These are phyloP conservation scores for Lepidium aucheri DNA, from an alignment of 345 rosid species.

Conservation along the genomic window DNA sequence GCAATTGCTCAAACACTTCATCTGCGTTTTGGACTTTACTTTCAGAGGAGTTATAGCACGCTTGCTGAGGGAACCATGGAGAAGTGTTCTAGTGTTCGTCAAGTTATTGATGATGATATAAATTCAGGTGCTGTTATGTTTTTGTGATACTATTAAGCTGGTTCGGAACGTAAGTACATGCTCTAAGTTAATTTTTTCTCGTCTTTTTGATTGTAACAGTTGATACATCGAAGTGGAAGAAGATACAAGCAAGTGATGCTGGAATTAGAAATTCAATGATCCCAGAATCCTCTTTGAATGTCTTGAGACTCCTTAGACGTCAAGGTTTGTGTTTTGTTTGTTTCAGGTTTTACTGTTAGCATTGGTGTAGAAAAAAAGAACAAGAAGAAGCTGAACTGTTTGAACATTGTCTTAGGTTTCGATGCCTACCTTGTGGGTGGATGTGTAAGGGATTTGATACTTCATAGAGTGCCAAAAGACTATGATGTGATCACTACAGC, in stretches of 20 bases:
- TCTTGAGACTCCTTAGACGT: constrained; percentile 42
- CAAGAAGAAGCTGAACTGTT: neutral
- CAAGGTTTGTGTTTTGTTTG: constrained; percentile 31
- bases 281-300: constrained; percentile 42
- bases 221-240: constrained; percentile 60
- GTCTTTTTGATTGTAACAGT: constrained; percentile 16
- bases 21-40: constrained; percentile 12
- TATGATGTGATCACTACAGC: constrained; percentile 95
- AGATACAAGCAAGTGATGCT: constrained; percentile 31
- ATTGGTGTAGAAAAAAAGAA: neutral
- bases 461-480: constrained; percentile 75
- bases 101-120: constrained; percentile 29
- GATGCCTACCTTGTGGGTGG: constrained; percentile 92
- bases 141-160: neutral
- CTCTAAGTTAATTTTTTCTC: neutral
- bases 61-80: constrained; percentile 27
- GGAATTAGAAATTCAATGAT: constrained; percentile 46
- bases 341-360: neutral
- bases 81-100: constrained; percentile 6
- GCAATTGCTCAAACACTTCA: constrained; percentile 42
- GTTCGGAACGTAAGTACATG: neutral
- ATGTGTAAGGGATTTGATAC: constrained; percentile 84
- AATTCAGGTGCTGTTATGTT: constrained; percentile 14
- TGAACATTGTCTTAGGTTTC: constrained; percentile 40
- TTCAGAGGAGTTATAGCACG: constrained; percentile 37